phyloP scores from a whole-genome alignment of 306 rosid genomes.

The Canavalia ensiformis region DNA sequence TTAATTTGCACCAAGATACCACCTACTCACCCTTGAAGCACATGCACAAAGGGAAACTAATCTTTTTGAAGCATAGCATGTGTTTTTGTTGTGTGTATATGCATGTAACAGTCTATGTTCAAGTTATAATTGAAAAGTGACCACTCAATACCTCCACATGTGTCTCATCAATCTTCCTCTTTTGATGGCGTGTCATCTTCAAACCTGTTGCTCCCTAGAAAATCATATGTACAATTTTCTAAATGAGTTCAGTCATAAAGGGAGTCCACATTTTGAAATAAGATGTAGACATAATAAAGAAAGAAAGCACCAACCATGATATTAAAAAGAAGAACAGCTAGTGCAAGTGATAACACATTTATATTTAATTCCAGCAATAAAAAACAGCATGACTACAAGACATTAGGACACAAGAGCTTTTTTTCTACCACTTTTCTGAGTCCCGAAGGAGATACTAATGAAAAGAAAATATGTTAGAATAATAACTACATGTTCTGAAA shows the following conservation, averaged over 20 bases:
- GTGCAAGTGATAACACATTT: neutral
- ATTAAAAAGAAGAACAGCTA: constrained; percentile 19
- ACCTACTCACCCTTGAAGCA: constrained; percentile 33
- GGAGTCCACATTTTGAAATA: constrained; percentile 10
- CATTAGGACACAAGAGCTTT: neutral
- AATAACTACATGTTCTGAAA: constrained; percentile 33
- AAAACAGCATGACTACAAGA: neutral
- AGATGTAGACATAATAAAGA: constrained; percentile 20
- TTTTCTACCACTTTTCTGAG: neutral
- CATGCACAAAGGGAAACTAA: constrained; percentile 13
- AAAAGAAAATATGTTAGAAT: constrained; percentile 13
- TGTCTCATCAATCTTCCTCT: constrained; percentile 97
- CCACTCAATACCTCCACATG: constrained; percentile 85
- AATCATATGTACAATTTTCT: constrained; percentile 40
- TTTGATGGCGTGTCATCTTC: constrained; percentile 99
- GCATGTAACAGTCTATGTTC: neutral
- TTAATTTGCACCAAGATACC: constrained; percentile 16
- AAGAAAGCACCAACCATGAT: constrained; percentile 18
- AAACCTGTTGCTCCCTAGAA: constrained; percentile 84
- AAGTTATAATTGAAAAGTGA: constrained; percentile 33
- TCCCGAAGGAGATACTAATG: constrained; percentile 15
- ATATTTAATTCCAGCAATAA: constrained; percentile 37
- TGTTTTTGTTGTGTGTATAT: neutral
- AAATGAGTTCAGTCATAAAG: constrained; percentile 42
- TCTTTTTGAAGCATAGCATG: constrained; percentile 25